phyloP scores from a whole-genome alignment of 805 yeast species.

The Wickerhamiella siamensis region DNA sequence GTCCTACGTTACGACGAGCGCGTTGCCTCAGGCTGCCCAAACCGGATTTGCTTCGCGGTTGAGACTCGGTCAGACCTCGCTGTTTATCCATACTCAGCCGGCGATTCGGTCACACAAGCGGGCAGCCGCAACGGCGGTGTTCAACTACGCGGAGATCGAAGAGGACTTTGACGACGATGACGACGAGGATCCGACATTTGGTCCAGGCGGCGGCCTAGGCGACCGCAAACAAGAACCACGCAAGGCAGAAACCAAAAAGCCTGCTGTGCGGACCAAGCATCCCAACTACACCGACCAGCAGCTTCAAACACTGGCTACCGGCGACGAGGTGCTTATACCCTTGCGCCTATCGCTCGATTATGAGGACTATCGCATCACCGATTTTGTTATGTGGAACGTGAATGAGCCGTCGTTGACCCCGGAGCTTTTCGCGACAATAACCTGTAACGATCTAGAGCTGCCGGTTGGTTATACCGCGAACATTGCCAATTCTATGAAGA shows the following conservation, averaged over 20 bases:
- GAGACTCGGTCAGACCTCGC: constrained; percentile 57
- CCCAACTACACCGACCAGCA: constrained; percentile 25
- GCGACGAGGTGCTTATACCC: constrained; percentile 41
- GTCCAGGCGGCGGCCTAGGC: not conserved
- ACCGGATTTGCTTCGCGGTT: constrained; percentile 63
- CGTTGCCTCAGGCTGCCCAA: constrained; percentile 59
- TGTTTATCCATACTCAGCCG: constrained; percentile 59
- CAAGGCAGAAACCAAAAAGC: constrained; percentile 24
- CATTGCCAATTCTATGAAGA: constrained; percentile 55
- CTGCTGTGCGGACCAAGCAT: constrained; percentile 30
- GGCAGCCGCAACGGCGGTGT: constrained; percentile 36
- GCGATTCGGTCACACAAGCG: constrained; percentile 64
- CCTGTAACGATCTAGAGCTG: constrained; percentile 74
- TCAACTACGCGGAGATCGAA: constrained; percentile 72
- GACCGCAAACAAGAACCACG: constrained; percentile 5
- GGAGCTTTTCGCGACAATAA: constrained; percentile 54
- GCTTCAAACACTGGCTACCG: constrained; percentile 29
- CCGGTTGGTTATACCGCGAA: constrained; percentile 46
- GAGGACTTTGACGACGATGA: constrained; percentile 43
- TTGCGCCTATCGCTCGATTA: constrained; percentile 48
- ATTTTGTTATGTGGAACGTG: constrained; percentile 61
- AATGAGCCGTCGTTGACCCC: constrained; percentile 56
- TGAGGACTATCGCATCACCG: constrained; percentile 40
- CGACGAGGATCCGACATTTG: constrained; percentile 20
- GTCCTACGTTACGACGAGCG: constrained; percentile 8